Percentiles rank a stretch among this genome's conserved stretches.
Evolutionary conservation across 805 yeast genomes (phyloP).

Genomic region (Myxozyma melibiosi): DNA sequence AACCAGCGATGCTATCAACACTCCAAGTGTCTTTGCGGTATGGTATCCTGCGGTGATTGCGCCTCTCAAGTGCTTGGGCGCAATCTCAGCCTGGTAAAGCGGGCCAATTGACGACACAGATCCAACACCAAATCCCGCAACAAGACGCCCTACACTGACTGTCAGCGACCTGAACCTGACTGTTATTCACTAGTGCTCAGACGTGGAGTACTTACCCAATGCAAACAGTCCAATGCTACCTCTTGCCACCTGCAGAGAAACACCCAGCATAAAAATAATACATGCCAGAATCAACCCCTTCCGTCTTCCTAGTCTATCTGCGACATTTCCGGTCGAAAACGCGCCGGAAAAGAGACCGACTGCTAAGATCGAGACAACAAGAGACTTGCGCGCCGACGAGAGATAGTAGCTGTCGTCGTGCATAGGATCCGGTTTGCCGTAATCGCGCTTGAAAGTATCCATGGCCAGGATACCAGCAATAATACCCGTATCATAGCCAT

Average conservation of each 20-base stretch:
- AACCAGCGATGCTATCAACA: constrained; percentile 68
- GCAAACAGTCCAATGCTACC: constrained; percentile 76
- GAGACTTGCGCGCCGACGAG: constrained; percentile 18
- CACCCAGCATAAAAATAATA: constrained; percentile 77
- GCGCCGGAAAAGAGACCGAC: constrained; percentile 27
- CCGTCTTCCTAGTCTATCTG: constrained; percentile 23
- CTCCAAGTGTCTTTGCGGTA: constrained; percentile 72
- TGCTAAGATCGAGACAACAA: constrained; percentile 21
- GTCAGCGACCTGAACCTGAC: not conserved
- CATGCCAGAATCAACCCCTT: constrained; percentile 55
- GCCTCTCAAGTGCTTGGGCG: constrained; percentile 79
- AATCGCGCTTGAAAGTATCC: constrained; percentile 40
- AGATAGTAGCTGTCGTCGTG: constrained; percentile 11
- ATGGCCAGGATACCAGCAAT: constrained; percentile 79
- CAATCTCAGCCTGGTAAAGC: constrained; percentile 74
- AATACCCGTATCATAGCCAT: constrained; percentile 88
- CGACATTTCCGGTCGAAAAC: constrained; percentile 18
- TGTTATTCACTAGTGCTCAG: not conserved
- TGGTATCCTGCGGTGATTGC: constrained; percentile 76
- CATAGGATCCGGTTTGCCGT: constrained; percentile 15
- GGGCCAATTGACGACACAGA: constrained; percentile 75
- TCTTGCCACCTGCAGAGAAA: constrained; percentile 79
- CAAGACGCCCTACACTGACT: constrained; percentile 50
- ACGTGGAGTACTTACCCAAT: constrained; percentile 50
- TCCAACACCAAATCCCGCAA: constrained; percentile 79